Evolutionary conservation across 2,329 filamentous ascomycete genomes (phyloP).

Genomic region (Albifimbria verrucaria): DNA sequence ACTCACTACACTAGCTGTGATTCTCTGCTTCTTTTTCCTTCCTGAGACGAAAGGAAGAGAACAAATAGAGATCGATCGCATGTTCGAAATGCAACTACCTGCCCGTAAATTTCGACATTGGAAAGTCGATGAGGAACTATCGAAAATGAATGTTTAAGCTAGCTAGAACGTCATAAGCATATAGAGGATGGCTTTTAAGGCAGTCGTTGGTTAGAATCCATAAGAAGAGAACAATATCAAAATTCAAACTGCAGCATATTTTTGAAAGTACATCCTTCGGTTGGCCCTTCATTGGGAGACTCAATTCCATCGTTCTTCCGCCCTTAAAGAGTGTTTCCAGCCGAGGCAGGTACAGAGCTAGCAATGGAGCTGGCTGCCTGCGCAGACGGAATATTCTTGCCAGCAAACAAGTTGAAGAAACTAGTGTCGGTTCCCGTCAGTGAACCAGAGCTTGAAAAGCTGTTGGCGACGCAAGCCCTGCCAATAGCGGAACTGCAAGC

Average conservation of each 20-base stretch:
- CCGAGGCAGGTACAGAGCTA: constrained; percentile 42
- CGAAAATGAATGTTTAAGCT: too few species aligned
- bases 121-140: not conserved
- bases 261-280: too few species aligned
- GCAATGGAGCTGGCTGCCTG: constrained; percentile 41
- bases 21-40: constrained; percentile 40
- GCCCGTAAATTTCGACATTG: not conserved
- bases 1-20: constrained; percentile 27
- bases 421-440: constrained; percentile 38
- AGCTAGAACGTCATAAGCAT: too few species aligned
- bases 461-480: constrained; percentile 48
- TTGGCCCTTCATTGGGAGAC: too few species aligned
- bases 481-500: constrained; percentile 44
- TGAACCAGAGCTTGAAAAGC: constrained; percentile 36
- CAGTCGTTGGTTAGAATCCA: too few species aligned
- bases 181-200: too few species aligned
- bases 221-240: too few species aligned
- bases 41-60: constrained; percentile 1
- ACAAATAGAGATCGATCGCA: not conserved
- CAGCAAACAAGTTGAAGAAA: constrained; percentile 48
- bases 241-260: too few species aligned
- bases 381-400: constrained; percentile 41
- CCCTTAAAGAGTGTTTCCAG: too few species aligned
- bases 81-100: not conserved
- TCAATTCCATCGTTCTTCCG: too few species aligned